Conservation (phyloP, 139 green algal genomes). For the Chlorella sp. region DNA sequence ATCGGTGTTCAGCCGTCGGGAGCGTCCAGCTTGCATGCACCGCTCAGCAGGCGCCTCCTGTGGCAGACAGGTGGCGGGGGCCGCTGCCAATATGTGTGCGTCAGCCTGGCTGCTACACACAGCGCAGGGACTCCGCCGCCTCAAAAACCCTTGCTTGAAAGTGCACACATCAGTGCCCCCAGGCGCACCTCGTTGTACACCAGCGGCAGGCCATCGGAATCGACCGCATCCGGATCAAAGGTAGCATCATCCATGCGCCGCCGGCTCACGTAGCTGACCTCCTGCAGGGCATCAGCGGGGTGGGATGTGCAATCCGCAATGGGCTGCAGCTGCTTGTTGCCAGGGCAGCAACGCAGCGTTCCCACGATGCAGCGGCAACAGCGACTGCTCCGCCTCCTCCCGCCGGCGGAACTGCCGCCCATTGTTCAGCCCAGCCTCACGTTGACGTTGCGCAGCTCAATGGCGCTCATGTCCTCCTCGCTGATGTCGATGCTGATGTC, state of each 20-base stretch:
- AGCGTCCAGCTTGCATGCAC: no score
- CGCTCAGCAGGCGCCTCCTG: no score
- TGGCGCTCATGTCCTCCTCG: slow-evolving; percentile 7
- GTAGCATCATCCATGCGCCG: slow-evolving; percentile 63
- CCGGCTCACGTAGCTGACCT: slow-evolving; percentile 69
- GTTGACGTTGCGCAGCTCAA: slow-evolving; percentile 26
- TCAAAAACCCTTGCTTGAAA: no score
- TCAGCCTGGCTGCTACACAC: no score
- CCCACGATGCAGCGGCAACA: no score
- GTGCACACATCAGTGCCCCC: no score
- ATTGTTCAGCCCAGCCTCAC: not conserved
- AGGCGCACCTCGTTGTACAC: slow-evolving; percentile 74
- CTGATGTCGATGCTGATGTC: slow-evolving; percentile 5
- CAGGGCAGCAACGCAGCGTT: not conserved
- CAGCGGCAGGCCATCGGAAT: slow-evolving; percentile 52
- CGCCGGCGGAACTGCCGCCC: not conserved
- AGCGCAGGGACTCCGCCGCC: no score
- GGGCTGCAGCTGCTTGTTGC: not conserved
- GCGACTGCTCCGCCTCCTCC: no score
- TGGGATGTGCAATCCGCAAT: not conserved
- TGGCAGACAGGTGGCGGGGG: no score
- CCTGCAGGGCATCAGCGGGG: slow-evolving; percentile 28
- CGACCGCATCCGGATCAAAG: slow-evolving; percentile 76
- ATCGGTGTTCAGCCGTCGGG: no score
- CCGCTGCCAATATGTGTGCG: no score